A percentile compares a stretch with the other conserved stretches of the same genome.
Evolutionary conservation across 129 eudicot species (phyloP).

Genomic region (Erigeron canadensis): DNA sequence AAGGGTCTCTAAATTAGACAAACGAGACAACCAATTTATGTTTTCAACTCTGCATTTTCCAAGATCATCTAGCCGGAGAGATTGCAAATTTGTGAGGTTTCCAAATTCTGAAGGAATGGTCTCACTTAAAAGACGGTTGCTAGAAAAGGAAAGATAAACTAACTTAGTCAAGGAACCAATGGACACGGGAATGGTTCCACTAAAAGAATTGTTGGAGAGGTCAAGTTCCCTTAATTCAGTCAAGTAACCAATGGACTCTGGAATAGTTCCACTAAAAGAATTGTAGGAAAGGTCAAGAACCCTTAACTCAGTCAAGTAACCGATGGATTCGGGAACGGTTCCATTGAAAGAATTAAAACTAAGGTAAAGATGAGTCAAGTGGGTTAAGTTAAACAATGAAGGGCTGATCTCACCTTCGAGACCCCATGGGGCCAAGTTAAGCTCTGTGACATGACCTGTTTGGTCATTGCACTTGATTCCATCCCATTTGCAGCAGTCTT

Average conservation of each 20-base stretch:
- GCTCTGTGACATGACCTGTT: constrained; percentile 1
- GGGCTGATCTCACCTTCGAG: neutral
- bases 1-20: constrained; percentile 7
- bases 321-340: too few species aligned
- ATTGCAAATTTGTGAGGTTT: constrained; percentile 21
- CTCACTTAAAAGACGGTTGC: constrained; percentile 9
- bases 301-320: too few species aligned
- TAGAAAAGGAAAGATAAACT: constrained; percentile 15
- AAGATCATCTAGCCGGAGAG: neutral
- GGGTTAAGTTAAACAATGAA: constrained; percentile 2
- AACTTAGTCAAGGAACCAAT: constrained; percentile 21
- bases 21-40: constrained; percentile 26
- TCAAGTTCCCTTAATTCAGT: constrained; percentile 8
- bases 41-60: constrained; percentile 17
- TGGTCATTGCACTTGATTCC: neutral
- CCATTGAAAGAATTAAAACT: neutral
- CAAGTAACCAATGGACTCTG: constrained; percentile 20
- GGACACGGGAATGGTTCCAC: constrained; percentile 19
- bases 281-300: neutral
- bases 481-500: neutral
- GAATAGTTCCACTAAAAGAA: constrained; percentile 11
- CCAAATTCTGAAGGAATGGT: constrained; percentile 32
- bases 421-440: neutral
- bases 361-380: neutral
- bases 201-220: constrained; percentile 15